Base-by-base conservation (phyloP, 2,329 filamentous ascomycete genomes). In the Cladosporium sp. region DNA sequence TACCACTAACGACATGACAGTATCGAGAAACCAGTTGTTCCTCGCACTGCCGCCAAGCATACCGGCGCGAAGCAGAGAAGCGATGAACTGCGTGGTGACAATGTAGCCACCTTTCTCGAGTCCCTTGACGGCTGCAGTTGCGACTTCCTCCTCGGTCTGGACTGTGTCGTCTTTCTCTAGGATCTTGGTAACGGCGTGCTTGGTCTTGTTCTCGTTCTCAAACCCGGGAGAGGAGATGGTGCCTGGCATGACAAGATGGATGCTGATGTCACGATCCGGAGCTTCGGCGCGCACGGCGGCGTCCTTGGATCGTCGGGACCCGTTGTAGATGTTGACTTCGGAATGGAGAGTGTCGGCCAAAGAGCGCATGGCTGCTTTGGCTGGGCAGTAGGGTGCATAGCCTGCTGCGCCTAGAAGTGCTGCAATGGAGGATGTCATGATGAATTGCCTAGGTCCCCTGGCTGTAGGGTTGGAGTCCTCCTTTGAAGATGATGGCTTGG, bases 291-390 rank as follows among this genome's bases (percentile, higher is more conserved):
- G 50, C 18, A 52, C 19, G 4, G 17, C 27, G 15, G 42, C 30
- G 38, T 56, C 57, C 12, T 52, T 53, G 2, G 51, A 45, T 29
- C 67, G 67, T 8, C 77, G 71, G 17, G 78, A 75, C 38, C 80
- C 85, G 39, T 91, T 90, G 74, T 97, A 99, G 45, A 96, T 74
- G 61, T 89, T 76, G 38, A 95, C 74, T 71, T 99, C 93, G 64
- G 92, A 88, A 18, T 82, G 83, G 43, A 99, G 75, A 0, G 84
- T 85, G 66, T 99, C 93, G 48, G 87, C 86, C 12, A 99, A 77
- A 13, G 83, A 85, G 52, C 89, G 84, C 58, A 99, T 76, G 1
- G 93, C 93, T 48, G 85, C 84, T 72, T 99, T 99, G 50, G 86
- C 78, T 3, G 92, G 89, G 1, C 84, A 80, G 69, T 99, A 99